Conservation (phyloP, 805 yeast species). For the Wickerhamomyces bisporus region DNA sequence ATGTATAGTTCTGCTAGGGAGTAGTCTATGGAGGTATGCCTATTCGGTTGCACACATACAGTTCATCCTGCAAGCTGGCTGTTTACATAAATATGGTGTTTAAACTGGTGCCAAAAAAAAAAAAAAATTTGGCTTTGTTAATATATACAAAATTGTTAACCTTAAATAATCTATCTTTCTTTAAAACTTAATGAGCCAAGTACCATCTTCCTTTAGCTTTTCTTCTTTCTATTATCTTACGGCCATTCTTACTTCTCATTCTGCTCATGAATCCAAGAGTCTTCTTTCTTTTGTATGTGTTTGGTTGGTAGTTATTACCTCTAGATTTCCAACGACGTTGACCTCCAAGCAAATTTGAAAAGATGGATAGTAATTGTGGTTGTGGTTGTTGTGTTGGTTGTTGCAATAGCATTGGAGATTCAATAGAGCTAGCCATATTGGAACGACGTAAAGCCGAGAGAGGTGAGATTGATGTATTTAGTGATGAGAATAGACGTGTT, state of each 20-base stretch:
- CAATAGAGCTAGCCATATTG: conserved; percentile 15
- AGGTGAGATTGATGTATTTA: conserved; percentile 15
- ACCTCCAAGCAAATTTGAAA: conserved; percentile 31
- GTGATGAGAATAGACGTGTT: conserved; percentile 11
- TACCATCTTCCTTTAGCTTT: conserved; percentile 92
- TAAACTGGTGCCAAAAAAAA: too few species aligned
- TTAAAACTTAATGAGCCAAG: conserved; percentile 55
- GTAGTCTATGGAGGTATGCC: too few species aligned
- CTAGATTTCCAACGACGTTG: conserved; percentile 78
- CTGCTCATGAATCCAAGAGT: conserved; percentile 86
- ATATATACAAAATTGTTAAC: conserved; percentile 1
- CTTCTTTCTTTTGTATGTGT: conserved; percentile 84
- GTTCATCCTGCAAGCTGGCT: too few species aligned
- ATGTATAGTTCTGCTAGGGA: too few species aligned
- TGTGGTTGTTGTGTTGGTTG: conserved; percentile 9
- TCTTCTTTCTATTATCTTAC: conserved; percentile 73
- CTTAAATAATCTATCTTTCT: not conserved
- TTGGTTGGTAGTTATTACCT: conserved; percentile 95
- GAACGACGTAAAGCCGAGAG: conserved; percentile 15
- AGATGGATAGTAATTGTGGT: conserved; percentile 17
- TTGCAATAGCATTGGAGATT: conserved; percentile 18
- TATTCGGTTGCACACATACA: too few species aligned
- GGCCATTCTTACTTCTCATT: conserved; percentile 66
- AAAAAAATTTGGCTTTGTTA: too few species aligned
- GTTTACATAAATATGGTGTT: too few species aligned